Percentiles rank a stretch among this genome's conserved stretches.
Conservation (phyloP, 116 monocot genomes). For the Posidonia oceanica region DNA sequence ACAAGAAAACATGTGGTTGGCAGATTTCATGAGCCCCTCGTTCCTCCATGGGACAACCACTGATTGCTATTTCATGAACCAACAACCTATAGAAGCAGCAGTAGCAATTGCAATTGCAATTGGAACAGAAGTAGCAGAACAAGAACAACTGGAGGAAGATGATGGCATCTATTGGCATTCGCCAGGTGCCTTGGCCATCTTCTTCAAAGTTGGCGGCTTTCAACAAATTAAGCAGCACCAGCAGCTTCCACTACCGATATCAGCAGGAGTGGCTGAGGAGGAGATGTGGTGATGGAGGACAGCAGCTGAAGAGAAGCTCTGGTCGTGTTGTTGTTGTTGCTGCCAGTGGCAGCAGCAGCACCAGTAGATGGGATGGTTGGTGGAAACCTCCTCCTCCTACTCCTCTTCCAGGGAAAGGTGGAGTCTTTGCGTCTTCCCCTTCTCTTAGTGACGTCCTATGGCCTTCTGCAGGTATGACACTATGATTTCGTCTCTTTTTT, state of each 20-base stretch:
- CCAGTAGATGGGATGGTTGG: neutral
- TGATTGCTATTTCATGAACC: neutral
- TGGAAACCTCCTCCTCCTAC: neutral
- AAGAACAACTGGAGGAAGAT: neutral
- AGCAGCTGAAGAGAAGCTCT: neutral
- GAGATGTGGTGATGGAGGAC: neutral
- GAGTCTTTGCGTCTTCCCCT: neutral
- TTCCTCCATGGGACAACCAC: neutral
- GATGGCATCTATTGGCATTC: neutral
- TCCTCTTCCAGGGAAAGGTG: neutral
- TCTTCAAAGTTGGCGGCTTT: neutral
- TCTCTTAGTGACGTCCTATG: slow-evolving; percentile 63
- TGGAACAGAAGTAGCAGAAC: neutral
- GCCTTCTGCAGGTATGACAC: slow-evolving; percentile 46
- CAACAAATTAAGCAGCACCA: neutral
- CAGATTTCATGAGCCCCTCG: neutral
- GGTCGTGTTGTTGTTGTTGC: neutral
- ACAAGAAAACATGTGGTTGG: neutral
- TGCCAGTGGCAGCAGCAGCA: neutral
- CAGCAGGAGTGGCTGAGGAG: neutral
- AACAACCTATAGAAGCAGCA: no score
- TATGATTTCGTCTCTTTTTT: neutral
- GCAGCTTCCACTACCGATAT: neutral
- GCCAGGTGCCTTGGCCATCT: neutral
- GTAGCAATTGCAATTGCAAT: neutral